Conservation (phyloP, 352 stramenopile genomes). For the Pythium biforme region DNA sequence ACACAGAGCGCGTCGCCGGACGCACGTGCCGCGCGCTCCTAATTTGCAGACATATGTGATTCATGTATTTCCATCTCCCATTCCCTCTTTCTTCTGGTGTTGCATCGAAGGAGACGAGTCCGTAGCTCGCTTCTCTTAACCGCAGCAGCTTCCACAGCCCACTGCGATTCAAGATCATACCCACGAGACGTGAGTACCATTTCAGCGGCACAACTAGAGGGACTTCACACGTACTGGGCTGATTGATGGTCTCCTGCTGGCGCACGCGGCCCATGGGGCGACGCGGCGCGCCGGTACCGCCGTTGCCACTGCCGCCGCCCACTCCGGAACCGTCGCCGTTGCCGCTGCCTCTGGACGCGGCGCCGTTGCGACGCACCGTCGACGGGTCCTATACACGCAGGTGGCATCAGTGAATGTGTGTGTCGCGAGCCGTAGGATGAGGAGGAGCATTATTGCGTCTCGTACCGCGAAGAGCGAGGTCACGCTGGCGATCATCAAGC, state of each 20-base stretch:
- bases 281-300: conserved; percentile 34
- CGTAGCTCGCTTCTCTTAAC: background rate
- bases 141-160: conserved; percentile 51
- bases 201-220: no score
- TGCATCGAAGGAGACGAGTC: no score
- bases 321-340: conserved; percentile 2
- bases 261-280: conserved; percentile 62
- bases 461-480: conserved; percentile 66
- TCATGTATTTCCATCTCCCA: no score
- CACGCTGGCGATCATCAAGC: conserved; percentile 27
- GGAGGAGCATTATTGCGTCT: no score
- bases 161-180: conserved; percentile 25
- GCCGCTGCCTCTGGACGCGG: background rate
- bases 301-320: conserved; percentile 15
- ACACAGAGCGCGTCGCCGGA: background rate
- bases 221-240: conserved; percentile 46
- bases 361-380: conserved; percentile 28
- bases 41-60: conserved; percentile 18
- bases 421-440: no score
- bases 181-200: no score
- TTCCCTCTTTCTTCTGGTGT: no score
- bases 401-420: no score
- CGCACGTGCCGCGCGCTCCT: background rate
- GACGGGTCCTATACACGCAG: conserved; percentile 39
- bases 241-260: conserved; percentile 49